Conservation (phyloP, 768 basidiomycete genomes). For the Phaeotremella skinneri region DNA sequence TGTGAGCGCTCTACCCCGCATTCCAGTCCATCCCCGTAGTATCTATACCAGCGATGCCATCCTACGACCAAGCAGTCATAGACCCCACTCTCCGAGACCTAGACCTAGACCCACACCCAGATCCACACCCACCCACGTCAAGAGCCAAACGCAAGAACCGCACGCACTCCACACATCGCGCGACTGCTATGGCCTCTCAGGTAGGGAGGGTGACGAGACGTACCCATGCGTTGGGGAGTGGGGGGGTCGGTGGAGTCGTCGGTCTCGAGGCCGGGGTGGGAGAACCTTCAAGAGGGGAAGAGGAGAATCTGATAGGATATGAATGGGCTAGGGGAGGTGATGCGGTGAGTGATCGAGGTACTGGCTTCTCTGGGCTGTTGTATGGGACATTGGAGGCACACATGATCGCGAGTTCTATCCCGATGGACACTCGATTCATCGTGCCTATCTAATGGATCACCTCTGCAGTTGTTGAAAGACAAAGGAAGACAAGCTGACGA, state of each 20-base stretch:
- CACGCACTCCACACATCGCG: not conserved
- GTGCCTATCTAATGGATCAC: not conserved
- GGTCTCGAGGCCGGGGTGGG: slow-evolving; percentile 1
- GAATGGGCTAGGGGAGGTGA: slow-evolving; percentile 7
- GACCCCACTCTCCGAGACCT: slow-evolving; percentile 16
- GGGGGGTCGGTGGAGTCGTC: not conserved
- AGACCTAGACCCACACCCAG: not conserved
- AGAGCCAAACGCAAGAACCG: not conserved
- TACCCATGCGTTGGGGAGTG: not conserved
- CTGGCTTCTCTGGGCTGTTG: not conserved
- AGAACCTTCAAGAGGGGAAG: slow-evolving; percentile 39
- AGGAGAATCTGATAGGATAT: slow-evolving; percentile 38
- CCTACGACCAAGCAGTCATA: slow-evolving; percentile 6
- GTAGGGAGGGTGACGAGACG: slow-evolving; percentile 14
- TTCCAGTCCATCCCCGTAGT: not conserved
- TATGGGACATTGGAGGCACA: not conserved
- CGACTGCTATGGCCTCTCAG: not conserved
- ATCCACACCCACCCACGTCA: not conserved
- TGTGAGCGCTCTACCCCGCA: not conserved
- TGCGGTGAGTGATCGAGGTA: not conserved
- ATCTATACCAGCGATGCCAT: not conserved
- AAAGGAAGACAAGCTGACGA: not conserved
- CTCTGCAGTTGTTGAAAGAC: slow-evolving; percentile 7
- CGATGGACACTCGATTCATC: not conserved
- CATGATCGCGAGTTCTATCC: not conserved